Conservation (phyloP, 140 eudicot genomes). For the Anethum foeniculum region DNA sequence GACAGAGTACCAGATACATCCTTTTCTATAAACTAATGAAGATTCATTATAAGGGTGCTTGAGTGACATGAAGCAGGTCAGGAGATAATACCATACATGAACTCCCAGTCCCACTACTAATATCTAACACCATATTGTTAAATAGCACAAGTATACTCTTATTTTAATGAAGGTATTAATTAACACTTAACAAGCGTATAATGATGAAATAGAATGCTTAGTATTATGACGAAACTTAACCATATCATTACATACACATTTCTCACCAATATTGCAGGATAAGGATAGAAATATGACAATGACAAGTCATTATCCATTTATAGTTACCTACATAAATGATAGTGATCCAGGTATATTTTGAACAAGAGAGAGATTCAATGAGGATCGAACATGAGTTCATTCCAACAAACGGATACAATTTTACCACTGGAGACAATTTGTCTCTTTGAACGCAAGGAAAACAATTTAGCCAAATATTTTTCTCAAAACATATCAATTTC, state of each 20-base stretch:
- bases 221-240: not conserved
- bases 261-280: not conserved
- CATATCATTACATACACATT: not conserved
- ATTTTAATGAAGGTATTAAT: not conserved
- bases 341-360: not conserved
- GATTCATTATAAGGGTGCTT: conserved; percentile 3
- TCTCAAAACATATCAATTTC: not conserved
- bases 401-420: not conserved
- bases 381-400: not conserved
- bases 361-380: not conserved
- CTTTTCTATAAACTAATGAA: not conserved
- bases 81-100: conserved; percentile 10
- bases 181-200: not conserved
- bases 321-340: not conserved
- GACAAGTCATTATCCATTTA: not conserved
- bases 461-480: not conserved
- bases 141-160: not conserved
- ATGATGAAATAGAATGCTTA: not conserved
- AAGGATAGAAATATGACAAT: not conserved
- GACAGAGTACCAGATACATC: not conserved
- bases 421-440: no score
- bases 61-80: conserved; percentile 1
- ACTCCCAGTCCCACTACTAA: conserved; percentile 3
- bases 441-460: not conserved
- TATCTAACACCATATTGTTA: not conserved